phyloP scores from a whole-genome alignment of 495 filamentous ascomycete species.

The Aspergillus funiculosus region DNA sequence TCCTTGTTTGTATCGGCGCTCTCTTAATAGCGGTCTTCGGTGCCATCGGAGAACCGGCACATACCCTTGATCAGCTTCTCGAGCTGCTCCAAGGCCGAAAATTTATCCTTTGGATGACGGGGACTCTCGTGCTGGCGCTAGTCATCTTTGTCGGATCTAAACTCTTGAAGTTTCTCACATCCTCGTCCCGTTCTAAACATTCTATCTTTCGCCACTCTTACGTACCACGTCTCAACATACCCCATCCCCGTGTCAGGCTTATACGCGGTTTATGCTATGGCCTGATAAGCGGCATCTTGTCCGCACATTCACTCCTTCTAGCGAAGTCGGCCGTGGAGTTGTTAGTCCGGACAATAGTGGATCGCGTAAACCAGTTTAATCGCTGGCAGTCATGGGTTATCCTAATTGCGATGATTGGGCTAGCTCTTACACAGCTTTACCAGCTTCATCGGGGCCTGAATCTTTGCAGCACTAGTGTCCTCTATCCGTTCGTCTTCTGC shows the following conservation, averaged over 20 bases:
- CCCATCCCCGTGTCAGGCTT: constrained; percentile 59
- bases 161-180: constrained; percentile 47
- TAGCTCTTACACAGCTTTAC: constrained; percentile 90
- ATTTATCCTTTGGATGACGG: constrained; percentile 89
- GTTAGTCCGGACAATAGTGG: constrained; percentile 84
- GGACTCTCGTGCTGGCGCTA: constrained; percentile 65
- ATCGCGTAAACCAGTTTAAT: constrained; percentile 88
- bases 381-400: constrained; percentile 97
- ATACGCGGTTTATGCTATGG: constrained; percentile 83
- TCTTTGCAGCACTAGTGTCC: constrained; percentile 87
- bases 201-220: constrained; percentile 32
- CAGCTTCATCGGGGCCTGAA: constrained; percentile 92
- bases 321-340: constrained; percentile 97
- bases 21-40: constrained; percentile 90
- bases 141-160: constrained; percentile 58
- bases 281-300: constrained; percentile 83
- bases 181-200: constrained; percentile 31
- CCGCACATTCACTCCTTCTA: constrained; percentile 85
- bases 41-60: constrained; percentile 90
- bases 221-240: constrained; percentile 33
- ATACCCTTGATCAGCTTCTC: constrained; percentile 77
- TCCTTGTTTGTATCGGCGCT: constrained; percentile 81
- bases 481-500: constrained; percentile 98
- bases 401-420: constrained; percentile 68
- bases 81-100: constrained; percentile 62